Conservation (phyloP, 2,329 filamentous ascomycete genomes). For the Amylocarpus encephaloides region DNA sequence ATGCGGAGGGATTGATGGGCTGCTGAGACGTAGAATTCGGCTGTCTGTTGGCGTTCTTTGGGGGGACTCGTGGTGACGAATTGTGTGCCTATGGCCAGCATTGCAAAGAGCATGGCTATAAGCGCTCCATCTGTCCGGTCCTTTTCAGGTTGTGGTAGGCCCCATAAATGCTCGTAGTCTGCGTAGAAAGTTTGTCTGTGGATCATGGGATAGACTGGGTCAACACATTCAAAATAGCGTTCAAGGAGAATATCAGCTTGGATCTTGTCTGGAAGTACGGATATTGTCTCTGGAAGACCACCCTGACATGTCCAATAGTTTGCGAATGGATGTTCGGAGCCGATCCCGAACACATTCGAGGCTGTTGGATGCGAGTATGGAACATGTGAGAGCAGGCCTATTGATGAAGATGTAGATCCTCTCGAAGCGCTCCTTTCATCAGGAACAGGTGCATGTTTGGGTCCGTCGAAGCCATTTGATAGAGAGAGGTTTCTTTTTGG, state of each 20-base stretch:
- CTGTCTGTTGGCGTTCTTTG: slow-evolving; percentile 63
- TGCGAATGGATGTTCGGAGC: slow-evolving; percentile 70
- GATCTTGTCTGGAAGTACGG: slow-evolving; percentile 66
- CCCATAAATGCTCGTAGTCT: slow-evolving; percentile 76
- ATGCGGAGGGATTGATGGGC: slow-evolving; percentile 71
- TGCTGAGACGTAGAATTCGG: slow-evolving; percentile 76
- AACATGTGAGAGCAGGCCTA: slow-evolving; percentile 62
- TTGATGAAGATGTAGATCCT: slow-evolving; percentile 35
- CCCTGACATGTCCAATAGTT: slow-evolving; percentile 82
- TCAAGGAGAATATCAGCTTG: slow-evolving; percentile 65
- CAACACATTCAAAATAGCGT: slow-evolving; percentile 64
- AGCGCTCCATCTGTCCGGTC: slow-evolving; percentile 59
- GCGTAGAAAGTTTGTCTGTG: slow-evolving; percentile 69
- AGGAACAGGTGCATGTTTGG: slow-evolving; percentile 20
- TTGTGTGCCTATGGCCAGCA: slow-evolving; percentile 72
- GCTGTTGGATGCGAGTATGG: slow-evolving; percentile 65
- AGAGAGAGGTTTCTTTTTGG: slow-evolving; percentile 44
- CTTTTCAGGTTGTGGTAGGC: slow-evolving; percentile 50
- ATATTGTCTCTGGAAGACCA: slow-evolving; percentile 67
- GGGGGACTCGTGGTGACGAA: slow-evolving; percentile 56
- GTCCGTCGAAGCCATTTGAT: slow-evolving; percentile 19
- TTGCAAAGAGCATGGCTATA: slow-evolving; percentile 67
- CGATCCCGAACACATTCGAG: slow-evolving; percentile 76
- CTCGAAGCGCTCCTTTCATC: slow-evolving; percentile 22
- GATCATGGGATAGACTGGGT: slow-evolving; percentile 76